These are phyloP conservation scores for Calcarisporium arbuscula DNA, from an alignment of 2,329 filamentous ascomycete species.

Conservation along the genomic window DNA sequence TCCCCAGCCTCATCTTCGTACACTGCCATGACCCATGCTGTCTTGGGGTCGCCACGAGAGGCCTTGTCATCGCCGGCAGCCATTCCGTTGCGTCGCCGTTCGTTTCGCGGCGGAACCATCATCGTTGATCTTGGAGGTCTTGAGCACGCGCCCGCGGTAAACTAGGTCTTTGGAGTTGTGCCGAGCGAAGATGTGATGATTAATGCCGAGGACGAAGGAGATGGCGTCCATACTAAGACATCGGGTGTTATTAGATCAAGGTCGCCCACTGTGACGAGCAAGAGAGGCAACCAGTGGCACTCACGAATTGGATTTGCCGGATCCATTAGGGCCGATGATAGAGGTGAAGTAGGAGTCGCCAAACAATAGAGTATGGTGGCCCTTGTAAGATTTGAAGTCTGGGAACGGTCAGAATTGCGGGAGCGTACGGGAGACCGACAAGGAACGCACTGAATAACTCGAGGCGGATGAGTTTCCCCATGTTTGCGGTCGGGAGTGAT, in stretches of 20 bases:
- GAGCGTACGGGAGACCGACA: constrained; percentile 1
- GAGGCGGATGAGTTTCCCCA: constrained; percentile 94
- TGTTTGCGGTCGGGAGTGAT: no score
- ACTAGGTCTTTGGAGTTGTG: constrained; percentile 91
- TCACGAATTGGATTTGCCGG: constrained; percentile 96
- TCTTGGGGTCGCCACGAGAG: constrained; percentile 79
- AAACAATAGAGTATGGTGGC: constrained; percentile 88
- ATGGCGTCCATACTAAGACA: constrained; percentile 87
- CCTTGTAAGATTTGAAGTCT: constrained; percentile 99
- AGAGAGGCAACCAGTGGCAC: constrained; percentile 23
- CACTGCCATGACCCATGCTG: constrained; percentile 98
- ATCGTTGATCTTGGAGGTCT: constrained; percentile 86
- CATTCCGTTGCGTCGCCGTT: constrained; percentile 59
- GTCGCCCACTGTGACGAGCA: background rate
- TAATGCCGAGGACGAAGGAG: constrained; percentile 96
- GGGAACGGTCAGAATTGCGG: constrained; percentile 11
- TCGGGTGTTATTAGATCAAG: constrained; percentile 8
- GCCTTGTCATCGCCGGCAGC: constrained; percentile 56
- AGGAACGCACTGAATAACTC: constrained; percentile 77
- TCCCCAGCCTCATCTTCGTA: constrained; percentile 96
- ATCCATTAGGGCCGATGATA: constrained; percentile 99
- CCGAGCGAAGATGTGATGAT: constrained; percentile 96
- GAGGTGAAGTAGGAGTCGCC: constrained; percentile 99
- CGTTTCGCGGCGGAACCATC: constrained; percentile 68
- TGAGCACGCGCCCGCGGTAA: constrained; percentile 89